These are phyloP conservation scores for Hebeloma cylindrosporum DNA, from an alignment of 768 basidiomycete genomes.

Conservation along the genomic window DNA sequence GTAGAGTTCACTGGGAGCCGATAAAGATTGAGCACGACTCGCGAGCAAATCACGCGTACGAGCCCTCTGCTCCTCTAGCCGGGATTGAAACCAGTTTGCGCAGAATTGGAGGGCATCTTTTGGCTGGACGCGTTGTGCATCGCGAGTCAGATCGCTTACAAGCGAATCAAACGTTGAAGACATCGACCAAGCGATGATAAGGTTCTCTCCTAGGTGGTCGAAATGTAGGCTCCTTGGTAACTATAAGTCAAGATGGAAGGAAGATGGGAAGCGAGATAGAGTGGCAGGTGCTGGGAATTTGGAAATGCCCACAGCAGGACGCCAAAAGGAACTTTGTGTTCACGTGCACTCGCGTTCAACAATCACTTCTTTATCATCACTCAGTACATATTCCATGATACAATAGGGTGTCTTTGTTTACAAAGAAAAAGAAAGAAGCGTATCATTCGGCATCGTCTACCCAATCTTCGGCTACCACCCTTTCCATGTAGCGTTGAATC, in stretches of 20 bases:
- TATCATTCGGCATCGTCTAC: slow-evolving; percentile 63
- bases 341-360: too few species aligned
- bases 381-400: slow-evolving; percentile 2
- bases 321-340: too few species aligned
- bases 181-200: slow-evolving; percentile 11
- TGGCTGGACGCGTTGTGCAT: slow-evolving; percentile 82
- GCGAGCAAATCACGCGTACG: slow-evolving; percentile 67
- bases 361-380: not conserved
- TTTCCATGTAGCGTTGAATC: slow-evolving; percentile 63
- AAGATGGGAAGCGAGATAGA: not conserved
- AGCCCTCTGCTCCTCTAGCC: slow-evolving; percentile 81
- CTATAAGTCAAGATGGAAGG: too few species aligned
- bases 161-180: slow-evolving; percentile 78
- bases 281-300: too few species aligned
- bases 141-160: slow-evolving; percentile 82
- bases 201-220: not conserved
- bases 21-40: slow-evolving; percentile 49
- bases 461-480: slow-evolving; percentile 67
- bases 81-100: slow-evolving; percentile 91
- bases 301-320: too few species aligned
- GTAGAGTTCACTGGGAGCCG: slow-evolving; percentile 59
- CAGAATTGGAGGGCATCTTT: slow-evolving; percentile 91
- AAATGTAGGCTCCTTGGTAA: too few species aligned
- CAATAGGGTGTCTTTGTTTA: slow-evolving; percentile 10
- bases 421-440: slow-evolving; percentile 21